Conservation (phyloP, 176 grass and related monocot species). For the Lolium perenne region DNA sequence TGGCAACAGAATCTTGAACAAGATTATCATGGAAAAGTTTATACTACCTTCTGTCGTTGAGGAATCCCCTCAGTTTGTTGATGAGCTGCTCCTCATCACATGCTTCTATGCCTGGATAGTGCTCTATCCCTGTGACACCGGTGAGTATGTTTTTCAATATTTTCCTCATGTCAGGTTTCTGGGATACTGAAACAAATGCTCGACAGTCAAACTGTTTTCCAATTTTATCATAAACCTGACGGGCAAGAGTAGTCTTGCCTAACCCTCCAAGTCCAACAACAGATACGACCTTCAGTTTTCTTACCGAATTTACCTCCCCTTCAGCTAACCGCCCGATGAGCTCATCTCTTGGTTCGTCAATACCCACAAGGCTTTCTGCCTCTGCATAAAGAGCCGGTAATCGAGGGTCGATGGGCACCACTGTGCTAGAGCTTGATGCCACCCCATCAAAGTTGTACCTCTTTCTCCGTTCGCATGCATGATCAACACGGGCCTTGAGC, state of each 20-base stretch:
- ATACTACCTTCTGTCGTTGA: conserved; percentile 12
- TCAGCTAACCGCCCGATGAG: background rate
- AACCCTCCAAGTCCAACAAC: background rate
- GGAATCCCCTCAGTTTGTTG: background rate
- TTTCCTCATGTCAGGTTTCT: background rate
- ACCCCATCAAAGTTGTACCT: conserved; percentile 25
- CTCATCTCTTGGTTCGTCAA: background rate
- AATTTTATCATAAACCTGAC: background rate
- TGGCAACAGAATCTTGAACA: background rate
- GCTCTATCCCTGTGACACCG: background rate
- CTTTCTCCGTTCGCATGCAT: background rate
- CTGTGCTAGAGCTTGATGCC: background rate
- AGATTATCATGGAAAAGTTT: background rate
- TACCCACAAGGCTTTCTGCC: background rate
- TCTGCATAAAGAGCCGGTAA: background rate
- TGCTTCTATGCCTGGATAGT: conserved; percentile 6
- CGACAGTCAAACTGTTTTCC: background rate
- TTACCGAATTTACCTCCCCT: background rate
- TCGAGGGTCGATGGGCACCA: background rate
- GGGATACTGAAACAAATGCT: background rate
- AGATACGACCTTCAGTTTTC: background rate
- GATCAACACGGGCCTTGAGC: conserved; percentile 10
- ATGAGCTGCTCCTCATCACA: conserved; percentile 12
- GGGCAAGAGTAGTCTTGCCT: background rate
- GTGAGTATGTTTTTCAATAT: background rate